Base-by-base conservation (phyloP, 108 stramenopile genomes). In the Epipyxis sp. region DNA sequence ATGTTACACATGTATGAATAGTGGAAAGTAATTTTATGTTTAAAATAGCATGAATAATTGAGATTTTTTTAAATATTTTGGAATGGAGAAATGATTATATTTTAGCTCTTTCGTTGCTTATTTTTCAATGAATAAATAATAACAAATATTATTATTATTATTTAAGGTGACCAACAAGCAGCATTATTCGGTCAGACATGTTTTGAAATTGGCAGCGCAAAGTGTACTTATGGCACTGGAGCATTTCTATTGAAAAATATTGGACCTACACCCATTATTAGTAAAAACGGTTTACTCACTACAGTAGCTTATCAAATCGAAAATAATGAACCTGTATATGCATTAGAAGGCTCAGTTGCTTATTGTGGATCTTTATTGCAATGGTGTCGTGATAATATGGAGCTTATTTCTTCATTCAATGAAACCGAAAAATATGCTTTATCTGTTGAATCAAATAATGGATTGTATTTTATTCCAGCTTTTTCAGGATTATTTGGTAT, bases 231-330 rank as follows among this genome's bases (percentile, higher is more conserved):
- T 83, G 98, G 98, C 16, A 98, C 98, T 0, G 98, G 97, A 0
- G 84, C 94, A 65, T 99, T 99, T 79, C 79, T 98, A 57, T 89
- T 99, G 91, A 95, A 94, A 93, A 98, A 98, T 87, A 97, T 97
- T 0, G 97, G 96, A 16, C 83, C 78, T 10, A 68, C 78, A 37
- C 77, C 71, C 29, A 87, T 90, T 16, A 82, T 86, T 35, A 40
- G 35, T 2, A 6, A 0, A 0, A 86, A 97, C 79, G 96, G 96
- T 2, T 82, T 99, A 61, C 85, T 99, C n/a, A 97, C 95, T 13
- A 99, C 97, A 13, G 90, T 96, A 39, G 96, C 89, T 0, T 99
- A 97, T 83, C 86, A 97, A 81, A 76, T 99, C 43, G 46, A 50
- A 13, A 50, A 50, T 20, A 6, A 50, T 50, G 46, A 50, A 50